Percentiles rank a stretch among this genome's conserved stretches.
These are phyloP conservation scores for Coniochaeta sp. DNA, from an alignment of 2,329 filamentous ascomycete species.

Conservation along the genomic window DNA sequence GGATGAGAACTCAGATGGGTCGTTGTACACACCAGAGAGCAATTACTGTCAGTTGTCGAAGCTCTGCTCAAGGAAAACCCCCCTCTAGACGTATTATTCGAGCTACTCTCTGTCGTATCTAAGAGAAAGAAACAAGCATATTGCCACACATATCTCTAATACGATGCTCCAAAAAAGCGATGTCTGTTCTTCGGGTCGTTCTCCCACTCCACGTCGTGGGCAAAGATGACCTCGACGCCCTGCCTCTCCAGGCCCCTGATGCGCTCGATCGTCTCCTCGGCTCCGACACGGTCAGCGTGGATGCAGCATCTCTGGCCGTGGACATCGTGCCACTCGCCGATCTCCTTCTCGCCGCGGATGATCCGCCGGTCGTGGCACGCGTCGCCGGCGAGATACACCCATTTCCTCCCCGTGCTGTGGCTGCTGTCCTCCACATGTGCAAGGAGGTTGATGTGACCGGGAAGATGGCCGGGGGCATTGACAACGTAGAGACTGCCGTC, in stretches of 20 bases:
- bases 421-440: conserved; percentile 16
- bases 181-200: conserved; percentile 7
- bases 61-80: too few species aligned
- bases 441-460: conserved; percentile 39
- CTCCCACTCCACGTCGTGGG: conserved; percentile 38
- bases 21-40: too few species aligned
- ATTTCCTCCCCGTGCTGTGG: conserved; percentile 10
- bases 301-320: conserved; percentile 36
- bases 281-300: conserved; percentile 35
- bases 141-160: too few species aligned
- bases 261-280: conserved; percentile 31
- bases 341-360: conserved; percentile 36
- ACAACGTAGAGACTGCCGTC: conserved; percentile 37
- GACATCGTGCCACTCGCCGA: conserved; percentile 38
- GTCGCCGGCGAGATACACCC: conserved; percentile 41
- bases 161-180: conserved; percentile 11
- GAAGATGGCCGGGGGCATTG: conserved; percentile 39
- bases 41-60: too few species aligned
- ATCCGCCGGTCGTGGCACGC: conserved; percentile 41
- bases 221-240: conserved; percentile 38
- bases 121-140: neutral
- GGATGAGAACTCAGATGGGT: too few species aligned
- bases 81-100: too few species aligned
- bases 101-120: neutral
- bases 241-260: conserved; percentile 13